Conservation (phyloP, 495 filamentous ascomycete species). For the Hyaloscypha finlandica region DNA sequence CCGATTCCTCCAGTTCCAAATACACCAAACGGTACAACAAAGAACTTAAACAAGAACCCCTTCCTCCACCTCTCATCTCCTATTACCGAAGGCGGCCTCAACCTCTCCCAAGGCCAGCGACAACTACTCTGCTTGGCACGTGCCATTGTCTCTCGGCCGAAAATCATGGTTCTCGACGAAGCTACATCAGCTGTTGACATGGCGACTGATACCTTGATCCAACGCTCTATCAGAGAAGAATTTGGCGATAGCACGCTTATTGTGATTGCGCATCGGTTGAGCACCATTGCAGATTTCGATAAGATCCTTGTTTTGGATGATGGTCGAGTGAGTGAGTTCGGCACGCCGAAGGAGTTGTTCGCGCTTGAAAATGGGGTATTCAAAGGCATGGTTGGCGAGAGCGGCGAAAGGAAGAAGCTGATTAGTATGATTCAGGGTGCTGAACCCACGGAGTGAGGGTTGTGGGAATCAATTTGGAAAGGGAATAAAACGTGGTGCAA, state of each 20-base stretch:
- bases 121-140: conserved; percentile 88
- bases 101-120: conserved; percentile 84
- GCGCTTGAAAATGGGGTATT: conserved; percentile 58
- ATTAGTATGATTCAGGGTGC: conserved; percentile 48
- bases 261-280: conserved; percentile 87
- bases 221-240: conserved; percentile 78
- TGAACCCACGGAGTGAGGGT: background rate
- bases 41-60: conserved; percentile 52
- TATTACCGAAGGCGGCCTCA: conserved; percentile 76
- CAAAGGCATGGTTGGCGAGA: conserved; percentile 71
- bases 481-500: background rate
- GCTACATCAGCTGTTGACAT: conserved; percentile 89
- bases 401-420: conserved; percentile 67
- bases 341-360: conserved; percentile 68
- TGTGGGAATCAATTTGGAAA: no score
- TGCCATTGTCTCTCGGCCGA: conserved; percentile 76
- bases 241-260: conserved; percentile 71
- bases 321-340: conserved; percentile 73
- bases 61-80: conserved; percentile 44
- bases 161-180: conserved; percentile 89
- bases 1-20: conserved; percentile 14
- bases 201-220: conserved; percentile 80
- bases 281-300: conserved; percentile 86
- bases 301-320: conserved; percentile 79
- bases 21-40: conserved; percentile 22